These are phyloP conservation scores for Rubia balearica DNA, from an alignment of 305 asterid genomes.

Conservation along the genomic window DNA sequence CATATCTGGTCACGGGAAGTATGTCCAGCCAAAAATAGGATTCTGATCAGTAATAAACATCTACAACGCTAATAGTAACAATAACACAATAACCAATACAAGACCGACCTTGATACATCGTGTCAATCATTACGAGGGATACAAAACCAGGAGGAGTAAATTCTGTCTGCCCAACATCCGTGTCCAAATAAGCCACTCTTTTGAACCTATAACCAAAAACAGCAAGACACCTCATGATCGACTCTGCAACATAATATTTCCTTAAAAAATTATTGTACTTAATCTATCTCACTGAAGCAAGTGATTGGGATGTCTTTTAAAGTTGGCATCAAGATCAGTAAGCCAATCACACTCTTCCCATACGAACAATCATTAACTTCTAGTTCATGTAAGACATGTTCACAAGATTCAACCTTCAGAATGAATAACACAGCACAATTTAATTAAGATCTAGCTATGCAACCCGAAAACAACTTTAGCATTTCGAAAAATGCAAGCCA, in stretches of 20 bases:
- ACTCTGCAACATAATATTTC: neutral
- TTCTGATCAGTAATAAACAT: neutral
- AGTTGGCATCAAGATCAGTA: neutral
- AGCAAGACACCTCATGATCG: conserved; percentile 1
- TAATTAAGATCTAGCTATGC: neutral
- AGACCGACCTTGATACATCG: conserved; percentile 54
- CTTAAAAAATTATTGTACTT: neutral
- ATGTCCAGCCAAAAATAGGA: conserved; percentile 8
- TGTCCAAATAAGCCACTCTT: conserved; percentile 88
- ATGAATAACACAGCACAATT: neutral
- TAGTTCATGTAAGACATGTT: neutral
- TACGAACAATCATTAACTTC: neutral
- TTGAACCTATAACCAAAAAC: conserved; percentile 46
- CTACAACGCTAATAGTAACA: conserved; percentile 3
- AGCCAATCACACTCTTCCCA: neutral
- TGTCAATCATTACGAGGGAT: conserved; percentile 68
- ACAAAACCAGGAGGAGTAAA: conserved; percentile 89
- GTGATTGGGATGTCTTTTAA: neutral
- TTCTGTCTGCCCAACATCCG: conserved; percentile 97
- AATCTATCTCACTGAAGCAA: neutral
- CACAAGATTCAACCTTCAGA: neutral
- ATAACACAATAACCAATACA: neutral
- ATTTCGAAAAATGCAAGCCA: neutral
- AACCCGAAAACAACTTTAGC: neutral
- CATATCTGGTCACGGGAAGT: conserved; percentile 45